Base-by-base conservation (phyloP, 345 rosid species). In the Hirschfeldia incana region DNA sequence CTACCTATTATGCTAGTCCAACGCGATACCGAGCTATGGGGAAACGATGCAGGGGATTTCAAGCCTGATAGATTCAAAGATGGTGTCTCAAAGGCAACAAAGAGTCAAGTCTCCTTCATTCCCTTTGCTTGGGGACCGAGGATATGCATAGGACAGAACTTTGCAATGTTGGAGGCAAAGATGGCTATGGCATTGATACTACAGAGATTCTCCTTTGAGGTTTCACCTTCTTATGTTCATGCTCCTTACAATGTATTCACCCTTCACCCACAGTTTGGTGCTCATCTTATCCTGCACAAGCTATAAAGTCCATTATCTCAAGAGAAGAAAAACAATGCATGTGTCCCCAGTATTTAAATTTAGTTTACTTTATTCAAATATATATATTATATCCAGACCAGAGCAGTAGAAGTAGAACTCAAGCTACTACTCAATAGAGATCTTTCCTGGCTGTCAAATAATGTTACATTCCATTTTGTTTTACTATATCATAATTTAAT, bases 11-110 rank as follows among this genome's bases (percentile, higher is more conserved):
- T 81, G 3, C 53, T 77, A 15, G 44, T 90, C 27, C 92, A 92
- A 33, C 88, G 75, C 17, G 88, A 83, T 58, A 65, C 75, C 11
- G 71, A 85, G 58, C 72, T 81, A 0, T 90, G 89, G 93, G 94
- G 92, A 1, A 77, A 85, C 0, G 89, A 90, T 75, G 90, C 87
- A 8, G 64, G 75, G 0, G 86, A 92, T n/a, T 87, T 92, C 82
- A 85, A 85, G 33, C 89, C 89, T 2, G 78, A 80, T 55, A 88
- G 88, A 39, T 87, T 92, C 73, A 67, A 29, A 2, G 83, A 83
- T 1, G 89, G 89, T 42, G 6, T 88, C 29, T 78, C 87, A 27
- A 86, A 83, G 60, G 93, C 89, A 5, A 81, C 92, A 9, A 86
- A 85, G 62, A 87, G 77, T 85, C 78, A 72, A 67, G 78, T 67